These are phyloP conservation scores for Cryptosporidium canis DNA, from an alignment of 169 alveolate genomes.

Conservation along the genomic window DNA sequence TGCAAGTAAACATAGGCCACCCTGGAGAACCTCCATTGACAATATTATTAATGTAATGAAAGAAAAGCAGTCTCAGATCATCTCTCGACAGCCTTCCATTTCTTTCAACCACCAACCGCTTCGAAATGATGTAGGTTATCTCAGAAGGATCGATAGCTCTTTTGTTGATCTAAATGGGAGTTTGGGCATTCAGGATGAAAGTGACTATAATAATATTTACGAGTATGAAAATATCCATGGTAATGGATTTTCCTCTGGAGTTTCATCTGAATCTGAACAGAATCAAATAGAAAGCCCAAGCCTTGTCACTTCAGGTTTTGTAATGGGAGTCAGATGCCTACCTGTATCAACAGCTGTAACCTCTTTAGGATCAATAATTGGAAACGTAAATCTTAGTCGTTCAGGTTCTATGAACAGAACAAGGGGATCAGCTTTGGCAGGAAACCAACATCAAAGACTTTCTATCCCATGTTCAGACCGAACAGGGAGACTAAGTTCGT, in stretches of 20 bases:
- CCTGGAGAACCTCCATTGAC: constrained; percentile 72
- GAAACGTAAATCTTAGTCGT: not conserved
- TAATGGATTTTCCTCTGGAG: not conserved
- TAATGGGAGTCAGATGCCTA: constrained; percentile 60
- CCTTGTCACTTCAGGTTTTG: constrained; percentile 68
- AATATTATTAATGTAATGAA: constrained; percentile 15
- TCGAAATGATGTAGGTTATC: not conserved
- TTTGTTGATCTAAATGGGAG: not conserved
- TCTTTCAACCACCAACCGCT: not conserved
- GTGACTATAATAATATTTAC: not conserved
- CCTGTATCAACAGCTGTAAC: constrained; percentile 51
- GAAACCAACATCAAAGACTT: constrained; percentile 35
- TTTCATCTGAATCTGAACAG: not conserved
- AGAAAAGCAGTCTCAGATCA: constrained; percentile 18
- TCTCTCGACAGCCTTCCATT: constrained; percentile 55
- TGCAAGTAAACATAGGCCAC: constrained; percentile 36
- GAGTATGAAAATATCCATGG: not conserved
- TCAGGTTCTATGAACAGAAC: not conserved
- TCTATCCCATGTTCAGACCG: constrained; percentile 57
- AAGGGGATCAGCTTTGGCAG: not conserved
- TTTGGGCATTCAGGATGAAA: not conserved
- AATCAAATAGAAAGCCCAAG: constrained; percentile 54
- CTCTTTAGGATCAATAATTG: constrained; percentile 52
- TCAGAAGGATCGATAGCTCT: not conserved
- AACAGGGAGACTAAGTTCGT: constrained; percentile 60